A percentile compares a stretch with the other conserved stretches of the same genome.
phyloP scores from a whole-genome alignment of 148 eudicot species.

The Rhododendron molle region DNA sequence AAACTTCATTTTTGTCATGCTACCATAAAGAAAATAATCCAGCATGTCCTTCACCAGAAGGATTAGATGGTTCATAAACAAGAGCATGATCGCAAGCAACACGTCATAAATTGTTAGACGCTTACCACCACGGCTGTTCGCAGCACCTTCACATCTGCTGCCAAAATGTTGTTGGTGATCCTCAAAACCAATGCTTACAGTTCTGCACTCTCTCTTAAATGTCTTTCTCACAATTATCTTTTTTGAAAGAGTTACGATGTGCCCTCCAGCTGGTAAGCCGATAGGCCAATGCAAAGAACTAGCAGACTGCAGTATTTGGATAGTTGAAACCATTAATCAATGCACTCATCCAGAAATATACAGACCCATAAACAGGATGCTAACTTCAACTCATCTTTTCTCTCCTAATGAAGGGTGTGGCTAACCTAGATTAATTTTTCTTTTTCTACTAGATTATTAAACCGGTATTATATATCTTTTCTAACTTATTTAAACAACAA shows the following conservation, averaged over 20 bases:
- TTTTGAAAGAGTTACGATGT: background rate
- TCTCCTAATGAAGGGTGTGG: background rate
- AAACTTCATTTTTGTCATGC: too few species aligned
- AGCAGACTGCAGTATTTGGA: background rate
- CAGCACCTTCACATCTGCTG: background rate
- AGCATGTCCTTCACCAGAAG: too few species aligned
- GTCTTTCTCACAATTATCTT: background rate
- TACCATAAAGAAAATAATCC: too few species aligned
- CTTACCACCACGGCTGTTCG: background rate
- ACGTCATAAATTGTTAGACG: too few species aligned
- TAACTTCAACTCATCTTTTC: background rate
- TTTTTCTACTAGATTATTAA: background rate
- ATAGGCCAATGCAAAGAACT: background rate
- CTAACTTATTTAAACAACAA: too few species aligned
- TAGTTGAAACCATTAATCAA: background rate
- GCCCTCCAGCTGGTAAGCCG: background rate
- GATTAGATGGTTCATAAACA: too few species aligned
- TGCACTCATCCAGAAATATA: background rate
- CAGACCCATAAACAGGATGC: background rate
- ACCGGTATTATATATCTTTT: background rate
- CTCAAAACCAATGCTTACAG: background rate
- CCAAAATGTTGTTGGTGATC: background rate
- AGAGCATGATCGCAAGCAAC: too few species aligned
- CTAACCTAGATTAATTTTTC: background rate
- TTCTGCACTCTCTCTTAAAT: background rate